Evolutionary conservation across 75 land plant species (phyloP), one percentile per base, ranked within the genome.

Genomic region (Pseudotsuga menziesii): DNA sequence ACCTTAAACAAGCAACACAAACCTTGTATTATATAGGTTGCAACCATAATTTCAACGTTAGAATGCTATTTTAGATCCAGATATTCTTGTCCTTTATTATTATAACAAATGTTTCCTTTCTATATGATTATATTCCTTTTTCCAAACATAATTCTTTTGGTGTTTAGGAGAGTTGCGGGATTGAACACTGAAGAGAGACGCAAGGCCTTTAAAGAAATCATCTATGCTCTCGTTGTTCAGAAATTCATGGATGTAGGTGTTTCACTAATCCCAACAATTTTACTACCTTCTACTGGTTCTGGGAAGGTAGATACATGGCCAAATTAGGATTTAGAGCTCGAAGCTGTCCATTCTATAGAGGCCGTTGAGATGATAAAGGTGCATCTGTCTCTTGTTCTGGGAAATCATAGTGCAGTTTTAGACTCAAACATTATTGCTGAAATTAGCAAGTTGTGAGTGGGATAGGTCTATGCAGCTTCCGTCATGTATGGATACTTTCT

Each of bases 381-480:
- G 62, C 94, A 92, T 66, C 81, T 92, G 5, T 14, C 84, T 13
- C 80, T 89, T 29, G 85, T 92, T 36, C 63, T 92, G 48, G 94
- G 92, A 25, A 83, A 85, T 27, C 84, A 87, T 4, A 58, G 29
- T 23, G 15, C 62, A 41, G 2, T 77, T 13, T 71, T 41, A 8
- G 87, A 86, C 22, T 74, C 74, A 20, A 66, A 75, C 20, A 57
- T 85, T 14, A 75, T 86, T 27, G 88, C 83, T 13, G 83, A 86
- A 56, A 89, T 85, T 19, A 89, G 94, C 82, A 92, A 89, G 82
- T 78, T 92, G 15, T 76, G 90, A 80, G 83, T 92, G 58, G 94
- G 94, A 8, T 90, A 89, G 78, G 88, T 88, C 5, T 92, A 92
- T 81, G 92, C 92, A 2, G 91, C 94, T 73, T 2, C n/a, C n/a